Conservation (phyloP, 2,329 filamentous ascomycete genomes). For the Diaporthe amygdali region DNA sequence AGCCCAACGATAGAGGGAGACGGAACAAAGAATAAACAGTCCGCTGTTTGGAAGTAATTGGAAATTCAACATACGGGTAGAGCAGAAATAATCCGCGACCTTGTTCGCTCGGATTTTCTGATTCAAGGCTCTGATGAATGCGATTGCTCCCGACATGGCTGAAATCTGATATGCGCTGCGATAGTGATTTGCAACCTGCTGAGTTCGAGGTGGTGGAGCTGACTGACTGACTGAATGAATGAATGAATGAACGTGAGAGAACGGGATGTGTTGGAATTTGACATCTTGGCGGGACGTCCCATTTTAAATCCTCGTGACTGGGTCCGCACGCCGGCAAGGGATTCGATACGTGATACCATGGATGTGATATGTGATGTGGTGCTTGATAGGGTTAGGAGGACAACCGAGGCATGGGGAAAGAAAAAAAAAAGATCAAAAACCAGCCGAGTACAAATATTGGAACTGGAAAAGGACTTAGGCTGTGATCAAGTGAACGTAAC, state of each 20-base stretch:
- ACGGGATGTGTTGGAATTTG: not conserved
- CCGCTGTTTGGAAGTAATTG: not conserved
- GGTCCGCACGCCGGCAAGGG: not conserved
- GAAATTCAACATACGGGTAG: slow-evolving; percentile 72
- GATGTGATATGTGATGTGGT: not conserved
- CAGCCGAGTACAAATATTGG: no score
- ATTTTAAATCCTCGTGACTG: not conserved
- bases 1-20: no score
- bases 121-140: slow-evolving; percentile 79
- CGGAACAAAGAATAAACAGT: not conserved
- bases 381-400: no score
- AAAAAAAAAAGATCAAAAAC: no score
- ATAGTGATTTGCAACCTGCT: no score
- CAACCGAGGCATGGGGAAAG: no score
- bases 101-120: slow-evolving; percentile 85
- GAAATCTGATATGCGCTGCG: not conserved
- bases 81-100: slow-evolving; percentile 80
- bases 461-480: no score
- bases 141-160: slow-evolving; percentile 33
- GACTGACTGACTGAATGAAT: no score
- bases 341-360: not conserved
- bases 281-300: not conserved
- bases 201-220: not conserved
- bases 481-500: no score
- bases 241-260: no score